phyloP scores from a whole-genome alignment of 805 yeast species.

The Myxozyma lipomycoides region DNA sequence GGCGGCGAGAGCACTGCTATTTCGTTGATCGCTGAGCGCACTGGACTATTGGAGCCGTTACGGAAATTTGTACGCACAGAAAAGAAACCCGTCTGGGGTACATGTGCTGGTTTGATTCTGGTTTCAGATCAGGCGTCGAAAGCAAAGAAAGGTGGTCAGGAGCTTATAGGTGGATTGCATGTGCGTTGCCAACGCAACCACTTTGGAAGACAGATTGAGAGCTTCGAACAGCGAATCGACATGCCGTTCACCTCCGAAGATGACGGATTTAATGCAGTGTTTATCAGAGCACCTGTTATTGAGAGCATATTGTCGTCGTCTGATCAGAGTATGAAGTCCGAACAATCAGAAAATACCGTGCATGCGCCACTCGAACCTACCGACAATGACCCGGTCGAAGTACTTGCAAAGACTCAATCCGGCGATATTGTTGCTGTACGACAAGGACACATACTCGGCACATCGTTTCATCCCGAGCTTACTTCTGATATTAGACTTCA shows the following conservation, averaged over 20 bases:
- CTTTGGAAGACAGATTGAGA: slow-evolving; percentile 72
- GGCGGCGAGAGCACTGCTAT: slow-evolving; percentile 69
- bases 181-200: slow-evolving; percentile 67
- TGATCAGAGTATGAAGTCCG: not conserved
- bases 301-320: slow-evolving; percentile 30
- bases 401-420: slow-evolving; percentile 26
- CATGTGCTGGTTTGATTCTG: slow-evolving; percentile 78
- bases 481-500: slow-evolving; percentile 58
- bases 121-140: slow-evolving; percentile 52
- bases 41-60: slow-evolving; percentile 54
- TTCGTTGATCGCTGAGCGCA: slow-evolving; percentile 64
- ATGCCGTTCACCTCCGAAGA: slow-evolving; percentile 30
- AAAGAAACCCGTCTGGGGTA: slow-evolving; percentile 71
- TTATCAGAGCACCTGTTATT: slow-evolving; percentile 76
- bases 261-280: slow-evolving; percentile 44
- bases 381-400: slow-evolving; percentile 27
- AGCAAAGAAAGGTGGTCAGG: slow-evolving; percentile 46
- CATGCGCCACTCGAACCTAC: slow-evolving; percentile 20
- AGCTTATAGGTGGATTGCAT: slow-evolving; percentile 59
- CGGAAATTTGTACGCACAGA: slow-evolving; percentile 42
- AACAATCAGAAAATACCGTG: slow-evolving; percentile 14
- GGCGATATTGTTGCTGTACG: slow-evolving; percentile 63
- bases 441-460: slow-evolving; percentile 64
- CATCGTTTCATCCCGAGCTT: slow-evolving; percentile 79
- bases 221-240: slow-evolving; percentile 44